Base-by-base conservation (phyloP, 2,329 filamentous ascomycete species). In the Penicillium sp. region DNA sequence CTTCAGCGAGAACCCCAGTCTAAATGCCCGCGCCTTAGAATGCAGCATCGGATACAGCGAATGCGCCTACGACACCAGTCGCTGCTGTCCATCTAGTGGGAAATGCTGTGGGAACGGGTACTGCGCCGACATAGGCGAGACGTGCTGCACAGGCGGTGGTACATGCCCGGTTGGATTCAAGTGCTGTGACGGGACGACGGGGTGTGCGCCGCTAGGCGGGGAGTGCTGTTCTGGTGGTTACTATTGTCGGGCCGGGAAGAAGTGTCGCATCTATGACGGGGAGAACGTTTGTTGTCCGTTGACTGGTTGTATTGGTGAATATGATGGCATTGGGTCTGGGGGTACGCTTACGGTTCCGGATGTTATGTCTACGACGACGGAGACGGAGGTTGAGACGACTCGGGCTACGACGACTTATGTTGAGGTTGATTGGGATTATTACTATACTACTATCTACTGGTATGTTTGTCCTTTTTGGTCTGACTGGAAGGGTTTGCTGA, bases 381-480 rank as follows among this genome's bases (percentile, higher is more conserved):
- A 48, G 33, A 53, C 53, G 6, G 51, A 49, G 21, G 49, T 51
- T 9, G 54, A 42, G 13, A 62, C 58, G 2, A 55, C 55, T 3
- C 15, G 33, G 4, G 19, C 19, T 1, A 57, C 52, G 2, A 54
- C 35, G 21, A 49, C 49, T 19, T 58, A 55, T 54, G 41, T 45
- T 2, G 41, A 29, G 25, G 27, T 35, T 13, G 49, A 49, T 39
- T 62, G 39, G 27, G 49, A 55, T 3, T 66, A 66, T 31, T 66
- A 61, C 42, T 63, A 60, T 42, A 65, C 62, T 2, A 66, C 63
- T 6, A 51, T 63, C 29, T 63, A 61, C 39, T 66, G 63, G 62
- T 66, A 35, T 51, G 61, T 45, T 47, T 6, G 4, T n/a, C 2
- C 6, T 35, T 38, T 13, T n/a, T 7, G 21, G 23, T 15, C 21